Percentiles rank a stretch among this genome's conserved stretches.
phyloP scores from a whole-genome alignment of 2,329 filamentous ascomycete species.

The Cladobotryum protrusum region DNA sequence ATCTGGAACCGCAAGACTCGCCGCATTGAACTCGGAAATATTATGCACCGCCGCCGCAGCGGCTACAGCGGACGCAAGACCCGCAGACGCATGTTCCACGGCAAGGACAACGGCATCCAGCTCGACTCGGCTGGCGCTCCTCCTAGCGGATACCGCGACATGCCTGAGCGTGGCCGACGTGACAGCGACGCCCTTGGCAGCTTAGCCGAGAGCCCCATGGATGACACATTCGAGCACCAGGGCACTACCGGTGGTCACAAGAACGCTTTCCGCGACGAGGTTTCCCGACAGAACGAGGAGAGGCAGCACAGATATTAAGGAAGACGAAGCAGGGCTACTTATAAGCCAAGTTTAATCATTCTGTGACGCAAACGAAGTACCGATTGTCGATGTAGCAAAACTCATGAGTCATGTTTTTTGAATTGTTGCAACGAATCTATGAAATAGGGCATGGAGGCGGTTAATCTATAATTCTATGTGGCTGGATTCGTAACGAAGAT shows the following conservation, averaged over 20 bases:
- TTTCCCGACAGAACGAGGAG: constrained; percentile 40
- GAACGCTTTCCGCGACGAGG: constrained; percentile 46
- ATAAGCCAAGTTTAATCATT: background rate
- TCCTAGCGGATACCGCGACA: constrained; percentile 29
- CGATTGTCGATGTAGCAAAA: background rate
- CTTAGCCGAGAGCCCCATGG: constrained; percentile 41
- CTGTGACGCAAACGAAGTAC: background rate
- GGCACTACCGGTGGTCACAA: constrained; percentile 23
- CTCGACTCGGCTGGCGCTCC: constrained; percentile 23
- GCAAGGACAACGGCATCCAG: constrained; percentile 33
- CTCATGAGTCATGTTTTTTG: background rate
- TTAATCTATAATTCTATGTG: background rate
- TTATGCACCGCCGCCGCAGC: constrained; percentile 41
- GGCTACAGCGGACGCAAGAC: constrained; percentile 38
- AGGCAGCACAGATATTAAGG: constrained; percentile 16
- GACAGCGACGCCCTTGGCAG: constrained; percentile 47
- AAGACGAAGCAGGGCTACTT: background rate
- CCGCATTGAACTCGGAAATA: constrained; percentile 43
- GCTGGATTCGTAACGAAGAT: constrained; percentile 5
- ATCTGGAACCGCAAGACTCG: constrained; percentile 50
- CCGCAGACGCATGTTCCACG: constrained; percentile 30
- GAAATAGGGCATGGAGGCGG: background rate
- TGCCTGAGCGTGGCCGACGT: constrained; percentile 22
- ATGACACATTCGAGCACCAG: constrained; percentile 35
- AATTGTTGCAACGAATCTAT: constrained; percentile 8